A percentile compares a stretch with the other conserved stretches of the same genome.
These are phyloP conservation scores for Linderniella brevidens DNA, from an alignment of 257 asterid species.

Conservation along the genomic window DNA sequence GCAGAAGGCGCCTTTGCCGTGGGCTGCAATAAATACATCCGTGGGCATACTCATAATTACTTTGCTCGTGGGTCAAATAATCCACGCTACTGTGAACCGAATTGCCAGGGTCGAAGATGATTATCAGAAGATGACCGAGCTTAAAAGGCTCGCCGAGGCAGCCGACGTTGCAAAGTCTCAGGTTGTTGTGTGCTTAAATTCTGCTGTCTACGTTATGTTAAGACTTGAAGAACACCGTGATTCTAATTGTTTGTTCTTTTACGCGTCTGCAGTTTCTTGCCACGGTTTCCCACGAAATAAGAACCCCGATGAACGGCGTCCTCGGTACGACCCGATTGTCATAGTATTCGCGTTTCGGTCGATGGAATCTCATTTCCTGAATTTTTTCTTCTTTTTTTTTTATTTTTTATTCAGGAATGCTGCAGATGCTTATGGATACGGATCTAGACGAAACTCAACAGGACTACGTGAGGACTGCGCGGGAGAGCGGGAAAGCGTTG, in stretches of 20 bases:
- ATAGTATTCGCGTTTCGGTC: neutral
- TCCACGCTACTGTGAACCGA: constrained; percentile 64
- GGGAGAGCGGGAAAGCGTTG: constrained; percentile 95
- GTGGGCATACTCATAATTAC: constrained; percentile 41
- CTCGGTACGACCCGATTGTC: constrained; percentile 38
- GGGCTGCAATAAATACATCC: constrained; percentile 41
- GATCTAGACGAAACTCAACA: constrained; percentile 83
- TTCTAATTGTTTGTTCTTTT: constrained; percentile 4
- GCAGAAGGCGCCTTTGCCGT: constrained; percentile 87
- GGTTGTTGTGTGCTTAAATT: constrained; percentile 20
- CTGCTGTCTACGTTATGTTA: neutral
- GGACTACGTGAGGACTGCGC: constrained; percentile 89
- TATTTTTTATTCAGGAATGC: constrained; percentile 48
- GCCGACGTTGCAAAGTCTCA: constrained; percentile 93
- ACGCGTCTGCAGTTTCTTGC: constrained; percentile 83
- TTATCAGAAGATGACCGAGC: constrained; percentile 55
- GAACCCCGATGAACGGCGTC: constrained; percentile 99
- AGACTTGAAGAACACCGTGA: neutral
- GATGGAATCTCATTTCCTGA: neutral
- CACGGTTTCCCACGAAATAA: constrained; percentile 96
- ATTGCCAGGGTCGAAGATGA: constrained; percentile 86
- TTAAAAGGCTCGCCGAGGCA: constrained; percentile 74
- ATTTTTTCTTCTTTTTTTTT: constrained; percentile 4
- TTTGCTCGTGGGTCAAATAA: constrained; percentile 48
- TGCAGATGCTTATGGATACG: constrained; percentile 96